Evolutionary conservation across 768 basidiomycete species (phyloP).

Genomic region (Melanogaster broomeanus): DNA sequence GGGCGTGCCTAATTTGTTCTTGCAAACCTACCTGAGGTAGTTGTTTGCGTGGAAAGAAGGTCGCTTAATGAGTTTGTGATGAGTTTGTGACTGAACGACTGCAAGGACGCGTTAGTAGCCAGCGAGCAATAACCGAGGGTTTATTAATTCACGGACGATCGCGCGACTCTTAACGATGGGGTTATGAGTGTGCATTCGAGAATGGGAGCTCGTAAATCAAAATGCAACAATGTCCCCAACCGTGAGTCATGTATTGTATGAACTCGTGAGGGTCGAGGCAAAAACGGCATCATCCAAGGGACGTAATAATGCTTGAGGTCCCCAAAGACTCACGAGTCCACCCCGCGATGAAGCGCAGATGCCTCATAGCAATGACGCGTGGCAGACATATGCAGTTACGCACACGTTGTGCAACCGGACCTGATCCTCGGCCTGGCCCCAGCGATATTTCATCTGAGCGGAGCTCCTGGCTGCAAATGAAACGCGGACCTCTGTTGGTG

Average conservation of each 20-base stretch:
- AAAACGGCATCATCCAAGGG: conserved; percentile 23
- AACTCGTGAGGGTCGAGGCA: conserved; percentile 25
- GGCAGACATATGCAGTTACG: conserved; percentile 23
- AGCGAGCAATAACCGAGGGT: conserved; percentile 32
- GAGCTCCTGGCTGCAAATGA: conserved; percentile 31
- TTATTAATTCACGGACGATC: conserved; percentile 34
- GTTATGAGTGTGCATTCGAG: conserved; percentile 26
- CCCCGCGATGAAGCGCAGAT: conserved; percentile 24
- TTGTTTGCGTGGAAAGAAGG: conserved; percentile 29
- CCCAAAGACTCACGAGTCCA: conserved; percentile 17
- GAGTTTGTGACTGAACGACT: conserved; percentile 16
- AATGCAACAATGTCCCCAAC: conserved; percentile 27
- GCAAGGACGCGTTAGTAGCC: conserved; percentile 28
- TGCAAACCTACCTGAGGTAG: conserved; percentile 13
- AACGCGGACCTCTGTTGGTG: conserved; percentile 28
- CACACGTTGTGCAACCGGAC: conserved; percentile 29
- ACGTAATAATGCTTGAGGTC: conserved; percentile 33
- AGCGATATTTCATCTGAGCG: conserved; percentile 31
- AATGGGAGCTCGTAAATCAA: conserved; percentile 29
- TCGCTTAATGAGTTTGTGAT: conserved; percentile 34
- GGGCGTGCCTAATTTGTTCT: conserved; percentile 34
- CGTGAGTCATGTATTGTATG: conserved; percentile 29
- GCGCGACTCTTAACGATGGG: conserved; percentile 14
- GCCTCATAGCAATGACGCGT: conserved; percentile 20
- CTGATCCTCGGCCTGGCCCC: conserved; percentile 36